Evolutionary conservation across 139 green algal genomes (phyloP), one percentile per base, ranked within the genome.

Genomic region (Chlamydomonas sp.): DNA sequence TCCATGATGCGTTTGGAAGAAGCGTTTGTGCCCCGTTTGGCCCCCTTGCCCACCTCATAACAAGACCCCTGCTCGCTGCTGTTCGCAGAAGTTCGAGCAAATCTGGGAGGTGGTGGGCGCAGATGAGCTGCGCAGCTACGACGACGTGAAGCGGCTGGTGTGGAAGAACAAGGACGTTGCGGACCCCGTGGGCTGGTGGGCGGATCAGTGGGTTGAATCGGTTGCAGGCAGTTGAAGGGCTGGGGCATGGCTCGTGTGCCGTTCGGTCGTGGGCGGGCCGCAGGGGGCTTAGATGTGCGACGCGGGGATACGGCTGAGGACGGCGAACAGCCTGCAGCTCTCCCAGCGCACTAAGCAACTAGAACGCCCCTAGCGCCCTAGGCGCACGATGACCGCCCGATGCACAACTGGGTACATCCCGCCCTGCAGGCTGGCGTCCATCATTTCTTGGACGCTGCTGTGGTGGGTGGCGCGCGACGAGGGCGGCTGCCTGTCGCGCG

Each of bases 71-170:
- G 31, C 31, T 49, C 31, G 31, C 31, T 49, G 31, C 31, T 49
- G 31, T 49, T 49, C 9, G 61, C 76, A 88, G 84, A 88, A 88
- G 75, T 74, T 88, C 12, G 84, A 88, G 75, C 16, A 77, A 49
- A 88, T 88, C 76, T 88, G 84, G 84, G 31, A 59, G 1, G 57
- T 58, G 9, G 62, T 87, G 72, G 73, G 73, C 12, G 73, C 72
- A 1, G 83, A 87, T 12, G 62, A 87, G 73, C 3, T 87, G 0
- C 73, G 72, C 61, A 76, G 72, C 83, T 87, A 69, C 61, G 72
- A 68, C 31, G 83, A 87, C 83, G 83, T 87, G 61, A 79, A 68
- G 62, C 73, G 73, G n/a, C 83, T 87, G 73, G 72, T 87, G 73
- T 74, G 72, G 63, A n/a, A 61, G 0, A 81, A 87, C 61, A 80